Percentiles rank a stretch among this genome's conserved stretches.
Conservation (phyloP, 441 rosid species). For the Brassica balearica region DNA sequence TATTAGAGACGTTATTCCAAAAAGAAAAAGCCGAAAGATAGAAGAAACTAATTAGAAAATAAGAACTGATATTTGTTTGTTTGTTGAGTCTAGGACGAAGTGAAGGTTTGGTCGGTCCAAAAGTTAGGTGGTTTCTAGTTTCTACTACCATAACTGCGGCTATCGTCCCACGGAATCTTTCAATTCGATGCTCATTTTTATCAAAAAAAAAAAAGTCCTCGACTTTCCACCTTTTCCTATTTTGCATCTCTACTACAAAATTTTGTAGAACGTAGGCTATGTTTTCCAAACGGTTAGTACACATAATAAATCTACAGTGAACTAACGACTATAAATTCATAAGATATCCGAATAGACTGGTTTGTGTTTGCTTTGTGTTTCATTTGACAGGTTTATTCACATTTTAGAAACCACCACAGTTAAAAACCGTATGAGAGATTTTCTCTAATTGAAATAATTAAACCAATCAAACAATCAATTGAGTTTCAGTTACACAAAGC, state of each 20-base stretch:
- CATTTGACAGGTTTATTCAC: not conserved
- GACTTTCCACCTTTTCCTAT: not conserved
- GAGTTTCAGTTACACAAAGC: too few relatives aligned
- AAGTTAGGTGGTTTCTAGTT: conserved; percentile 13
- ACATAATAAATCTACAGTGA: not conserved
- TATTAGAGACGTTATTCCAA: not conserved
- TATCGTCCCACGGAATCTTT: conserved; percentile 24
- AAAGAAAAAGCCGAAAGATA: not conserved
- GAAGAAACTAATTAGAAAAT: not conserved
- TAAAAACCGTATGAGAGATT: too few relatives aligned
- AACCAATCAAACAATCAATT: too few relatives aligned
- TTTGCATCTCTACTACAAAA: not conserved
- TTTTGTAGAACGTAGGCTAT: not conserved
- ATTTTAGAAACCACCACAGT: not conserved
- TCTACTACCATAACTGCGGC: conserved; percentile 10
- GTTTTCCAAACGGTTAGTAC: not conserved
- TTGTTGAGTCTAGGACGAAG: conserved; percentile 23
- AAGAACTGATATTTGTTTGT: conserved; percentile 8
- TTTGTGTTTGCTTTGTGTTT: not conserved
- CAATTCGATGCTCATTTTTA: not conserved
- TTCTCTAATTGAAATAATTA: too few relatives aligned
- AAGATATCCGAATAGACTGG: not conserved
- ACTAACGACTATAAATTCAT: not conserved
- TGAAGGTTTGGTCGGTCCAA: conserved; percentile 38
- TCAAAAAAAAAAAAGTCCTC: not conserved